A percentile compares a stretch with the other conserved stretches of the same genome.
These are phyloP conservation scores for Colletotrichum liriopes DNA, from an alignment of 2,329 filamentous ascomycete genomes.

Conservation along the genomic window DNA sequence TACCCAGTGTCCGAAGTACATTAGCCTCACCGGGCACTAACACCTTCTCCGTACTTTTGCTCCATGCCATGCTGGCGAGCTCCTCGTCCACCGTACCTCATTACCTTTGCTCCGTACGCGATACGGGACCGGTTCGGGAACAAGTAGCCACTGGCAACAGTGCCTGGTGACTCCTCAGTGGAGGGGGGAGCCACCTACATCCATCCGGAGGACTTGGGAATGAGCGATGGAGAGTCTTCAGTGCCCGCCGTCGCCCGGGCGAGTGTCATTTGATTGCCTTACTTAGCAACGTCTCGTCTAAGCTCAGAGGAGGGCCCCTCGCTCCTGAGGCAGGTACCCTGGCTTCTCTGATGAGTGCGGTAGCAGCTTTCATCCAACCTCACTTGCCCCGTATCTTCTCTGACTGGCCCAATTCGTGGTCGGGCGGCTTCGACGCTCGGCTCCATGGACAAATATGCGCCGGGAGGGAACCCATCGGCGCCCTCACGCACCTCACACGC, in stretches of 20 bases:
- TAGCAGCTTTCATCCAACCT: constrained; percentile 19
- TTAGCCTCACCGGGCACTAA: background rate
- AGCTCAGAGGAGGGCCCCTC: background rate
- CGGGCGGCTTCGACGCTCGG: constrained; percentile 5
- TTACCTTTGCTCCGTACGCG: background rate
- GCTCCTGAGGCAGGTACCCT: constrained; percentile 18
- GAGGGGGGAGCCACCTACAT: background rate
- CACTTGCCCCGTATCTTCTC: constrained; percentile 8
- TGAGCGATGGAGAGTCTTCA: background rate
- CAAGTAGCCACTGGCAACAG: background rate
- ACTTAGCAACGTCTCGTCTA: background rate
- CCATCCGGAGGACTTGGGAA: background rate
- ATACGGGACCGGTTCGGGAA: background rate
- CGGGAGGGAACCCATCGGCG: constrained; percentile 40
- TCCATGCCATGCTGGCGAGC: background rate
- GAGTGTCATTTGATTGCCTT: background rate
- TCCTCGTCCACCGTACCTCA: constrained; percentile 7
- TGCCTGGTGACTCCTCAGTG: background rate
- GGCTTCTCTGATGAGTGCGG: background rate
- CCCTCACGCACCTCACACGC: constrained; percentile 17
- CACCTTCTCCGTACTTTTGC: background rate
- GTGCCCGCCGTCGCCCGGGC: background rate
- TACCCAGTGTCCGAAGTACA: no score
- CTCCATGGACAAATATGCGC: constrained; percentile 21
- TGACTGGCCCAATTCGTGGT: constrained; percentile 1